These are phyloP conservation scores for Neurospora sp. DNA, from an alignment of 495 filamentous ascomycete genomes.

Conservation along the genomic window DNA sequence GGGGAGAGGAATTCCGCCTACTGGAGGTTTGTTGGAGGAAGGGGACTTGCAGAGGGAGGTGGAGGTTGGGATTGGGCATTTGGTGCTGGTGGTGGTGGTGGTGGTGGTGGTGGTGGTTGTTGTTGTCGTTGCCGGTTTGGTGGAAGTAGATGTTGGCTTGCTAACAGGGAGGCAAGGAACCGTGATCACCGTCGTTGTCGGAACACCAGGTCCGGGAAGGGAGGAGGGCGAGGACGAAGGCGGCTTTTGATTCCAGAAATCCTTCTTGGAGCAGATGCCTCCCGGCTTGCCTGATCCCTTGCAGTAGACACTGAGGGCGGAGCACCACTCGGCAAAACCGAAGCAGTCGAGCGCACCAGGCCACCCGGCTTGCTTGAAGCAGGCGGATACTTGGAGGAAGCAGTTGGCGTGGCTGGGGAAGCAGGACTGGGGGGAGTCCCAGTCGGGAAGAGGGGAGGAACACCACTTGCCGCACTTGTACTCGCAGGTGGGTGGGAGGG, in stretches of 20 bases:
- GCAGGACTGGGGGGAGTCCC: constrained; percentile 28
- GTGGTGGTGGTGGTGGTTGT: constrained; percentile 9
- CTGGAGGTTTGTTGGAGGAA: constrained; percentile 17
- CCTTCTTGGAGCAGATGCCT: constrained; percentile 4
- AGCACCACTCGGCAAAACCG: constrained; percentile 35
- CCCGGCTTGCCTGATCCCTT: constrained; percentile 4
- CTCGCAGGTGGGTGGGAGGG: constrained; percentile 35
- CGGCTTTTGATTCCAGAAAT: constrained; percentile 29
- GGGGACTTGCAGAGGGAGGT: constrained; percentile 31
- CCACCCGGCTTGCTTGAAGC: constrained; percentile 38
- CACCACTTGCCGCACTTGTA: constrained; percentile 44
- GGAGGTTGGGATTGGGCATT: constrained; percentile 30
- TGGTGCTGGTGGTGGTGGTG: constrained; percentile 11
- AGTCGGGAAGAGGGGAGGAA: constrained; percentile 35
- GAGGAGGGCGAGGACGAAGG: constrained; percentile 10
- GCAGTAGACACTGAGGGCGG: constrained; percentile 29
- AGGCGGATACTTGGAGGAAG: constrained; percentile 33
- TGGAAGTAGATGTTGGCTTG: constrained; percentile 13
- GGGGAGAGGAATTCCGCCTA: constrained; percentile 37
- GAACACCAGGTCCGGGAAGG: constrained; percentile 1
- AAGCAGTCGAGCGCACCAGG: constrained; percentile 36
- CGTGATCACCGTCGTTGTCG: constrained; percentile 20
- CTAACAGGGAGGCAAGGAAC: constrained; percentile 23
- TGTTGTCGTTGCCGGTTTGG: constrained; percentile 4
- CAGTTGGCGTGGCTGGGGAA: constrained; percentile 27